Evolutionary conservation across 2,329 filamentous ascomycete genomes (phyloP), one percentile per base, ranked within the genome.

Genomic region (Chrysoporthe puriensis): DNA sequence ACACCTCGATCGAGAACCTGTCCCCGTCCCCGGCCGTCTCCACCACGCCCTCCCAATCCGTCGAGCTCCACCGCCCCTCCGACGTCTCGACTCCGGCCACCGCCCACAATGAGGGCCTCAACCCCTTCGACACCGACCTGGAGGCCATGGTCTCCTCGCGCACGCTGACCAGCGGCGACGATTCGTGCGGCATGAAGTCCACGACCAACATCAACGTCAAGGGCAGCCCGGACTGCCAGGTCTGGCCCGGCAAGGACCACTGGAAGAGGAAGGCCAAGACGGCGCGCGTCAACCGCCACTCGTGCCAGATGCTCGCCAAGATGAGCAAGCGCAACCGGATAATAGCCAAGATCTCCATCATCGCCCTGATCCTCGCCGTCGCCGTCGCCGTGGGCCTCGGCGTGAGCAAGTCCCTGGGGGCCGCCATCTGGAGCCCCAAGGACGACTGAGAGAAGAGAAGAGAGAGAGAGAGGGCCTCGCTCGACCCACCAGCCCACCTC

Each of bases 181-280:
- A 73, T 60, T 79, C 77, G 67, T 72, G 73, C 4, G 76, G 75
- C 71, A 77, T 83, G 72, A 74, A 76, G 42, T 73, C 75, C 40
- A 78, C 75, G 64, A 74, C 76, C 66, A 79, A 78, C 68, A 62
- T 21, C 44, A 77, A 78, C 5, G 72, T 76, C 66, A 74, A 75
- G 42, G 82, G 81, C 64, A 80, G 80, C 62, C 85, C 58, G n/a
- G 66, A 89, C 69, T 84, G 82, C 72, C 80, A 84, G 57, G 85
- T 88, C 21, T 90, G 87, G 87, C 87, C 87, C 5, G 84, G 84
- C 66, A 83, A 86, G 73, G 81, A 84, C 34, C 83, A 88, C 74
- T 88, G 87, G 86, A 86, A 84, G 76, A 80, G 82, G 69, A 86
- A 87, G 79, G 85, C 85, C 69, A 85, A 85, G 77, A 83, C 80